Evolutionary conservation across 768 basidiomycete species (phyloP), one percentile per base, ranked within the genome.

Genomic region (Trametes coccinea): DNA sequence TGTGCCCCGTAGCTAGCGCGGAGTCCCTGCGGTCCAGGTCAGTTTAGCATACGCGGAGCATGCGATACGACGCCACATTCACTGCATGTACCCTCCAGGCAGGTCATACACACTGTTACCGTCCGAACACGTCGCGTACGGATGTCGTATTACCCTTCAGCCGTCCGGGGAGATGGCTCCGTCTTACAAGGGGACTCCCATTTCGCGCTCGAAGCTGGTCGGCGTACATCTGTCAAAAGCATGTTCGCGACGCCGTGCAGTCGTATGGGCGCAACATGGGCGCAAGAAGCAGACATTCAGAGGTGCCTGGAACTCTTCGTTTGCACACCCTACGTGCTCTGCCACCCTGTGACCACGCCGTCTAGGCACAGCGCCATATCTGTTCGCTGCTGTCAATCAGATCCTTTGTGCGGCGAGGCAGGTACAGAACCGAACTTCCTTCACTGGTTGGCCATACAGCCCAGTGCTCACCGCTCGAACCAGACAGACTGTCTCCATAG

Each of bases 41-140:
- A 14, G 56, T 59, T 51, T 43, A 59, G 43, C 49, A 59, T 49
- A 51, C 34, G 57, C 49, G 17, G n/a, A 50, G 39, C 48, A 40
- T 43, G 40, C 30, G 48, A 27, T 51, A 29, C 49, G 49, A 4
- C 17, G 2, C 41, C 8, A 51, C 40, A 6, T 34, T 44, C 48
- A 59, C 27, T 40, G 57, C 49, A 41, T 59, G 40, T 40, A 49
- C 34, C 17, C 31, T 34, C 14, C n/a, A 22, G 57, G 40, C 41
- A 55, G 37, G 56, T 10, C 47, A 4, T 16, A 30, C 49, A 31
- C 57, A 44, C 50, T 44, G 57, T 48, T 45, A 9, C 57, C 49
- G 39, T 34, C 50, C 49, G 48, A 59, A 31, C 10, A 37, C 31
- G 44, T 59, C 49, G 50, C 39, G 10, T 16, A 22, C 22, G 33